Percentiles rank a stretch among this genome's conserved stretches.
phyloP scores from a whole-genome alignment of 176 grass and related monocot genomes.

The Metroxylon sagu region DNA sequence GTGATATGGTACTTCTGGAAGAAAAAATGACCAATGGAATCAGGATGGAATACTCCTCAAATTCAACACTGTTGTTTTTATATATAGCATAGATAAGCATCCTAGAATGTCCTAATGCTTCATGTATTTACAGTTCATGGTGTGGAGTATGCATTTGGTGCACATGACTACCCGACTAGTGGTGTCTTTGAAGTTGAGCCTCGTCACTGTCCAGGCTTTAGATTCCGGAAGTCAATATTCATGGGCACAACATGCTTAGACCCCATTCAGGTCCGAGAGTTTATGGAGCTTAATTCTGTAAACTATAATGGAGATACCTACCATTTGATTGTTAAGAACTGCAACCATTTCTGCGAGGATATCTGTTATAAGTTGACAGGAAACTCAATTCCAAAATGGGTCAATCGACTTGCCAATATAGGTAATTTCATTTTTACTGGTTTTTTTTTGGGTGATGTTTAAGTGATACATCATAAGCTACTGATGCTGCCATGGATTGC shows the following conservation, averaged over 20 bases:
- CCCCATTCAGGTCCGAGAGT: constrained; percentile 66
- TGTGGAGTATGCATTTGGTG: constrained; percentile 97
- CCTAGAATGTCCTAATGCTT: too few species aligned
- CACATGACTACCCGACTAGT: constrained; percentile 79
- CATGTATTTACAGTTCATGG: constrained; percentile 52
- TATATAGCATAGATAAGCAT: too few species aligned
- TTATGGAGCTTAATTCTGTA: constrained; percentile 85
- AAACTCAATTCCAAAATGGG: constrained; percentile 79
- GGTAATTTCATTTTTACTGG: constrained; percentile 29
- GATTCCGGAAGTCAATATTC: constrained; percentile 84
- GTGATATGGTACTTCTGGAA: too few species aligned
- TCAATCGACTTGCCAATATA: constrained; percentile 89
- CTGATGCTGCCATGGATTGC: too few species aligned
- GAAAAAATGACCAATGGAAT: too few species aligned
- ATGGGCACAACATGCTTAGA: constrained; percentile 81
- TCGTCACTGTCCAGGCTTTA: constrained; percentile 77
- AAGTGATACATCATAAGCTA: too few species aligned
- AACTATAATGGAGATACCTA: constrained; percentile 92
- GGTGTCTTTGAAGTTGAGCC: constrained; percentile 97
- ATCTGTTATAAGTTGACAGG: constrained; percentile 88
- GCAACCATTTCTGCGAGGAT: constrained; percentile 97
- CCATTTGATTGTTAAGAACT: constrained; percentile 92
- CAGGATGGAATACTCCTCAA: too few species aligned
- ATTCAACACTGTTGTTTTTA: too few species aligned
- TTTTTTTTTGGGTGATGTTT: too few species aligned